Base-by-base conservation (phyloP, 257 asterid species). In the Knoxia roxburghii region DNA sequence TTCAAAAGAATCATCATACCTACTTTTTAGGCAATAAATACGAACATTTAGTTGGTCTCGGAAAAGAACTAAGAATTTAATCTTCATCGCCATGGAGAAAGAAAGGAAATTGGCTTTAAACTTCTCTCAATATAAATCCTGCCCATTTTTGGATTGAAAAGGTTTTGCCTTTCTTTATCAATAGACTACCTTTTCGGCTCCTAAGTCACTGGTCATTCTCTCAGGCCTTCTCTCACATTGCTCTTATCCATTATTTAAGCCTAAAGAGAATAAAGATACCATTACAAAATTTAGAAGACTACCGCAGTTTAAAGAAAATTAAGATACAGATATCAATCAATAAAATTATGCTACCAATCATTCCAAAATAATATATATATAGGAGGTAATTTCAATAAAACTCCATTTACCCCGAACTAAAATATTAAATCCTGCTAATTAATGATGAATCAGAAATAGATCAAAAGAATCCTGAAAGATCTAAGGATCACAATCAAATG, bases 1-100 rank as follows among this genome's bases (percentile, higher is more conserved):
- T 9, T 64, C 69, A 64, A 26, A 63, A 46, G 41, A 2, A n/a
- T n/a, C n/a, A 64, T 17, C 68, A 64, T 7, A n/a, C 14, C 56
- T 45, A 63, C 40, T 57, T 5, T 32, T 7, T 15, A 18, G 18
- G 18, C 20, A 33, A 39, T 29, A 56, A 56, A n/a, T n/a, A n/a
- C n/a, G 46, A 40, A 40, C 1, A 43, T 4, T 11, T 43, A 2
- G 18, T 43, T 43, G 49, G 17, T 11, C 49, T 43, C 8, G 14
- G 18, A 43, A n/a, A n/a, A n/a, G n/a, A 43, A 13, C 2, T 8
- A 43, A 43, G 13, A 6, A 43, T 18, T 10, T 10, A 43, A 11
- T 43, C 49, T 2, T 43, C 49, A 43, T 8, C 14, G 11, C 18
- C 49, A 9, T 43, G 14, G 2, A 1, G 14, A 43, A 43, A n/a